Base-by-base conservation (phyloP, 495 filamentous ascomycete genomes). In the Apodospora peruviana region DNA sequence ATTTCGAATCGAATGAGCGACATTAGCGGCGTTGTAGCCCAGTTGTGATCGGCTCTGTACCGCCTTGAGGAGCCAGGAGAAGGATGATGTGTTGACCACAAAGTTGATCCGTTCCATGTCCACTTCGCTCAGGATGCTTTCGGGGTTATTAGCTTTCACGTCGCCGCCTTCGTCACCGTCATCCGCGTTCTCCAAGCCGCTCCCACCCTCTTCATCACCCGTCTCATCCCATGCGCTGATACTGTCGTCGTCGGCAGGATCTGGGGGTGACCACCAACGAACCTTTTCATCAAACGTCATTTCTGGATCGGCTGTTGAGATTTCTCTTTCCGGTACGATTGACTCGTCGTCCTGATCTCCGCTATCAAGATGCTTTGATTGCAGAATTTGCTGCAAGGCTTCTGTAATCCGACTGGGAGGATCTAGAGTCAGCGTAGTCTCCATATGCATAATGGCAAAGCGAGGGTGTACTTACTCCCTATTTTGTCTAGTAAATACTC, bases 41-140 rank as follows among this genome's bases (percentile, higher is more conserved):
- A 49, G 24, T 25, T 16, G 47, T 0, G 23, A 41, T 29, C 37
- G 19, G 17, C 24, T 32, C 16, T 22, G 11, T 10, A 35, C 22
- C 4, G 18, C 47, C 4, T 24, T 11, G 4, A 35, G 37, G 2
- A 49, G 38, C 37, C 37, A 49, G 16, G 47, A 42, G 18, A 42
- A 49, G n/a, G 47, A 41, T 1, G 47, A 14, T 4, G 47, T 42
- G 37, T 42, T 42, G 37, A 49, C 27, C 1, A 29, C 27, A 22
- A 42, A 49, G 24, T 49, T 22, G 38, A 42, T 49, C 10, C 47
- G 22, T 32, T 22, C 47, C 10, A 25, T 16, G 17, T 42, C 45
- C 14, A 20, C 4, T 7, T 48, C 36, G 36, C 25, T 20, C 20
- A 14, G n/a, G 24, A 17, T 36, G 16, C 2, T 32, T 12, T 32